Evolutionary conservation across 1,284 basidiomycete species (phyloP).

Genomic region (Peniophora sp.): DNA sequence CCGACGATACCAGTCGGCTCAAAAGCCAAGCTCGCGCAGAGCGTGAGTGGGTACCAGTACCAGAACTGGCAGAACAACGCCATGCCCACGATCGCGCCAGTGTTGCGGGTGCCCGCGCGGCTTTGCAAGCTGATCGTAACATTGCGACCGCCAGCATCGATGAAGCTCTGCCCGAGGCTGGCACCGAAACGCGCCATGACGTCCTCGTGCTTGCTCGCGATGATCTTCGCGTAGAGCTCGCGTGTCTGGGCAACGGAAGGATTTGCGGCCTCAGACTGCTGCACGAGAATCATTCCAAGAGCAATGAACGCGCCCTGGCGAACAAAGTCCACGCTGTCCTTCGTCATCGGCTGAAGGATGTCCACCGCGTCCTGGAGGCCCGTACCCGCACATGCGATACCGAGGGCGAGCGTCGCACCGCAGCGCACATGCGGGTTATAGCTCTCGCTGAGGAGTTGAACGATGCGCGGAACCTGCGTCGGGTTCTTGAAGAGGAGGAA

Average conservation of each 20-base stretch:
- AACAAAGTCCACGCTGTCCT: constrained; percentile 94
- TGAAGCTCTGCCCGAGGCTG: constrained; percentile 88
- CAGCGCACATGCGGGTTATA: constrained; percentile 98
- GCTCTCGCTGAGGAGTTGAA: constrained; percentile 92
- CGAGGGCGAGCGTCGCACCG: constrained; percentile 89
- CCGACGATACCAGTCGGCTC: constrained; percentile 92
- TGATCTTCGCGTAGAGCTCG: constrained; percentile 79
- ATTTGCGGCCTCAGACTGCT: constrained; percentile 86
- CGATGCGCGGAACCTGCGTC: constrained; percentile 87
- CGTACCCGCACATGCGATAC: constrained; percentile 96
- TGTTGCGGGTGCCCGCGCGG: constrained; percentile 84
- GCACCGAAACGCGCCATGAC: constrained; percentile 96
- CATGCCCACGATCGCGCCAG: constrained; percentile 92
- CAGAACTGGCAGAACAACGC: constrained; percentile 96
- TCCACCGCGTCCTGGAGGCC: constrained; percentile 90
- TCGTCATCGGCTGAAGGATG: constrained; percentile 94
- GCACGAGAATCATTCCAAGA: constrained; percentile 91
- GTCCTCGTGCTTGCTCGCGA: constrained; percentile 94
- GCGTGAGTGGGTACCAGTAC: constrained; percentile 99
- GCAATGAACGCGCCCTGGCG: constrained; percentile 95
- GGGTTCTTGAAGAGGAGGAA: constrained; percentile 96
- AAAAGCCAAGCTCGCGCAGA: constrained; percentile 87
- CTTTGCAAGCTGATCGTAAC: constrained; percentile 90
- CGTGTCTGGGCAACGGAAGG: constrained; percentile 77
- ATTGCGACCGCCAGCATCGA: constrained; percentile 94